phyloP scores from a whole-genome alignment of 257 asterid genomes.

The Solanum etuberosum region DNA sequence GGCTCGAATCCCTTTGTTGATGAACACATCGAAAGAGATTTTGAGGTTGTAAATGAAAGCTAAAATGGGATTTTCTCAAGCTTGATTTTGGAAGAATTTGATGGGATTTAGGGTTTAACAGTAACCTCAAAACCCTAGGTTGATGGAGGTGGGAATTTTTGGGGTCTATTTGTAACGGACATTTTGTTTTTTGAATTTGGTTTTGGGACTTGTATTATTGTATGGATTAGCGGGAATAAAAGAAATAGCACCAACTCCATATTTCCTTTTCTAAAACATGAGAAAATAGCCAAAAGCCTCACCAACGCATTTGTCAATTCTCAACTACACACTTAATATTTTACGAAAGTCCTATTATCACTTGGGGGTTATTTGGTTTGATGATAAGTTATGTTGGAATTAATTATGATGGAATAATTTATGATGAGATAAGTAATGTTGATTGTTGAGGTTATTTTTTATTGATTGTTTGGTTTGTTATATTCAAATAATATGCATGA shows the following conservation, averaged over 20 bases:
- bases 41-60: neutral
- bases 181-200: conserved; percentile 9
- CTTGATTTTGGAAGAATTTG: neutral
- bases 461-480: neutral
- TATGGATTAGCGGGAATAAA: neutral
- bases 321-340: too few relatives aligned
- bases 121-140: conserved; percentile 5
- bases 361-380: neutral
- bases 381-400: too few relatives aligned
- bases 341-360: too few relatives aligned
- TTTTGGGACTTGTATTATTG: neutral
- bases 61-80: neutral
- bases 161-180: conserved; percentile 10
- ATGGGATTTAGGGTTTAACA: conserved; percentile 1
- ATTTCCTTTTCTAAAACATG: neutral
- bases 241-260: neutral
- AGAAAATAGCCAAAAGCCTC: too few relatives aligned
- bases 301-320: too few relatives aligned
- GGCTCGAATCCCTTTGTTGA: conserved; percentile 24
- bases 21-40: conserved; percentile 17
- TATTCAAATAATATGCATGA: neutral
- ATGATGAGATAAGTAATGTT: too few relatives aligned
- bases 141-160: neutral
- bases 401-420: too few relatives aligned
- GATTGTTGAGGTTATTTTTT: too few relatives aligned